Evolutionary conservation across 2,329 filamentous ascomycete species (phyloP), one percentile per base, ranked within the genome.

Genomic region (Microascus cirrosus): DNA sequence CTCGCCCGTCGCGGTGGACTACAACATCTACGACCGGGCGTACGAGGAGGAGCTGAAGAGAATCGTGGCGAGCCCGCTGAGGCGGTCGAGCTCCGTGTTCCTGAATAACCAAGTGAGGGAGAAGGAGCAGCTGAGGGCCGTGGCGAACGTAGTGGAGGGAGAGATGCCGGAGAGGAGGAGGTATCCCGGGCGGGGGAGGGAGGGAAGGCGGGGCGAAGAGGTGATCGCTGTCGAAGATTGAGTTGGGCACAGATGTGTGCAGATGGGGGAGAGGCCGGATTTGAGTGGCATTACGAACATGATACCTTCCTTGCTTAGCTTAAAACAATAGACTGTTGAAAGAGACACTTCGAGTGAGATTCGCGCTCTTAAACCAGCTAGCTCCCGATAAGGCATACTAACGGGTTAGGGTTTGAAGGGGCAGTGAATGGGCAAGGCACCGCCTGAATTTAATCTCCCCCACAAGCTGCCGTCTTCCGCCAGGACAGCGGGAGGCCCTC

Each of bases 1-100:
- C 70, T 95, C 89, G 1, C 93, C 93, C 2, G 86, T 86, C 0
- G 87, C 86, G 1, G 88, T 89, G 6, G 90, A 95, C 60, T 90
- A 90, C 64, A 85, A 94, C 66, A 86, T 97, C 59, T 96, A 96
- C 69, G 90, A 95, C 69, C 57, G 57, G 50, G 57, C 57, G 0
- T 96, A 95, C 68, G 84, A 89, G 66, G 82, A 88, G 60, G 90
- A 96, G 71, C 82, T 94, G 32, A 81, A 87, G 59, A 81, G 86
- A 18, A 93, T 96, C 65, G 73, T 71, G 63, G 65, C 73, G 32
- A 74, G 71, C 59, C 68, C 72, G 25, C 67, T 70, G 18, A 66
- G 71, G 53, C 68, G 70, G 56, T 73, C 75, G 15, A 71, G 35
- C 25, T 58, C 72, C 15, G 70, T 81, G 55, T 82, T 79, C 62